Evolutionary conservation across 2,329 filamentous ascomycete genomes (phyloP).

Genomic region (Neurospora sp.): DNA sequence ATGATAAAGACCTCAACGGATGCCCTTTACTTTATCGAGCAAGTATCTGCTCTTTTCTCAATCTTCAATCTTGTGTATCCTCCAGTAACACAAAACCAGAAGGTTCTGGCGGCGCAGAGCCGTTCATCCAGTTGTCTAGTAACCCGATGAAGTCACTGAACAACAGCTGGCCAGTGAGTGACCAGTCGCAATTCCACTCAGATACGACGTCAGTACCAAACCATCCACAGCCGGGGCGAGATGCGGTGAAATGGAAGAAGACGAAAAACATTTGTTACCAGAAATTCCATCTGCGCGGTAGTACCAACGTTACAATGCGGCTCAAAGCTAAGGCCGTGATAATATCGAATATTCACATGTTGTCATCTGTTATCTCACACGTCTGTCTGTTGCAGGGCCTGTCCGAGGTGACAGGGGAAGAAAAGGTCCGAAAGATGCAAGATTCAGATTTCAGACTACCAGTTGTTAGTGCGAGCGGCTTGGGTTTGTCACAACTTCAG

Average conservation of each 20-base stretch:
- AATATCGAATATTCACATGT: background rate
- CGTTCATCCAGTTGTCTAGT: background rate
- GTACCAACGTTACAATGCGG: background rate
- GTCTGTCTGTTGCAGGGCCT: no score
- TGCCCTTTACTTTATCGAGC: background rate
- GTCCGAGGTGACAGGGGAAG: background rate
- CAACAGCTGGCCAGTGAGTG: background rate
- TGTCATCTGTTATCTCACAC: background rate
- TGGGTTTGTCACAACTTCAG: background rate
- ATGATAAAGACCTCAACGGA: background rate
- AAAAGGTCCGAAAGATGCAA: background rate
- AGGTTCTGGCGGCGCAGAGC: background rate
- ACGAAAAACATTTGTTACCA: background rate
- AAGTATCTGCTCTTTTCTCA: background rate
- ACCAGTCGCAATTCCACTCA: background rate
- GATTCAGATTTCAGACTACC: background rate
- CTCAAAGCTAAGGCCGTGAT: background rate
- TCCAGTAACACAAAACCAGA: background rate
- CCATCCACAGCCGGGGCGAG: background rate
- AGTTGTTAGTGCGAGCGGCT: background rate
- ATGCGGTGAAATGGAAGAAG: background rate
- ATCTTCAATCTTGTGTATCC: background rate
- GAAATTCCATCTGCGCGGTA: background rate
- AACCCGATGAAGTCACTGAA: background rate
- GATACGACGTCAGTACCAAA: background rate